Base-by-base conservation (phyloP, 192 early-diverging fungal species). In the Phlyctochytrium bullatum region DNA sequence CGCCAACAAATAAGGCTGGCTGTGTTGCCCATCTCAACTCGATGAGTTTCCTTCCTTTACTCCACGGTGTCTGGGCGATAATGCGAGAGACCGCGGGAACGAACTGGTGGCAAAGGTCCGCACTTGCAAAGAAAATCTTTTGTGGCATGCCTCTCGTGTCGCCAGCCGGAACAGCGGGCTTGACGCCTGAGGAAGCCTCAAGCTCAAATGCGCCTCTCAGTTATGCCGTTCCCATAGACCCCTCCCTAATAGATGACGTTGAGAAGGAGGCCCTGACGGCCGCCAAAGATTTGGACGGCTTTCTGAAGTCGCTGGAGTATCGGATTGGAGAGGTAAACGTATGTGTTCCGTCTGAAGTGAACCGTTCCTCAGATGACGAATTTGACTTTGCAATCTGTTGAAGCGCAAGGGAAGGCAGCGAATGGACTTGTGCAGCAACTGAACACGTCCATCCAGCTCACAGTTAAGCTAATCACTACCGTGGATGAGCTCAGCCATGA, bases 401-500 rank as follows among this genome's bases (percentile, higher is more conserved):
- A 31, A 20, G 59, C 74, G 12, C 74, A 67, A 17, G 16, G 28
- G 2, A n/a, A 67, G 33, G 67, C 66, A 10, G 66, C 65, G 4
- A n/a, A 12, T 3, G 58, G 52, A 34, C 64, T 76, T 6, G 32
- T 64, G 16, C 6, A 69, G 2, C 31, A 64, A 16, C 30, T 65
- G 23, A 51, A 71, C 20, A 65, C 59, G 17, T 71, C 60, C 61
- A 51, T 66, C 2, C 24, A 28, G 16, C 28, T 67, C 32, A 77
- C 64, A 65, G 20, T 62, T 10, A 56, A 30, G 24, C 67, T 80
- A 29, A 80, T 80, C 30, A 67, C 52, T 6, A 51, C 65, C 25
- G 73, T 80, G 17, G 69, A 69, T 36, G 61, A 60, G 29, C 57
- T 80, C 34, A 72, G 62, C 31, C 60, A 74, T n/a, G 75, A 80